Conservation (phyloP, 2,329 filamentous ascomycete genomes). For the Cercospora berteroae region DNA sequence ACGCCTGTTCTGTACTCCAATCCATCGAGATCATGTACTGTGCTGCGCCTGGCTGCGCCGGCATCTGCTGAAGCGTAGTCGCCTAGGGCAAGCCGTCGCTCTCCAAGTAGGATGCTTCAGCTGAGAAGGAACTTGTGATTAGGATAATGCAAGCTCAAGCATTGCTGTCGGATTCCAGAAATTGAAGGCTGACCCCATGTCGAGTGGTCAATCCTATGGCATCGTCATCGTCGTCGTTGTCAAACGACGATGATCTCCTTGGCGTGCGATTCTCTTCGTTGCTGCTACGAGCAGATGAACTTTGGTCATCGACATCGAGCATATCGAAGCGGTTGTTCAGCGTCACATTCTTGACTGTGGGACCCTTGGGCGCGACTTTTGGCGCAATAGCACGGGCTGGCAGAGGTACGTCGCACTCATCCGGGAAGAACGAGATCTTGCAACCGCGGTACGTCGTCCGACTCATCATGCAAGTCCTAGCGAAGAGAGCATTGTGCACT, state of each 20-base stretch:
- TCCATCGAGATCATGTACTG: background rate
- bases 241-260: constrained; percentile 11
- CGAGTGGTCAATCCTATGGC: constrained; percentile 18
- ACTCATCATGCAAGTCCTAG: constrained; percentile 73
- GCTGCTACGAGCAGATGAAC: constrained; percentile 9
- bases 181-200: constrained; percentile 29
- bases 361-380: constrained; percentile 31
- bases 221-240: constrained; percentile 23
- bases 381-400: constrained; percentile 33
- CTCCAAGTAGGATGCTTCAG: background rate
- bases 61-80: background rate
- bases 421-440: constrained; percentile 67
- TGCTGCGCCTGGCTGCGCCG: background rate
- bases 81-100: background rate
- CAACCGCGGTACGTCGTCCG: constrained; percentile 65
- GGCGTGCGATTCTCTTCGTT: constrained; percentile 27
- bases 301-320: constrained; percentile 52
- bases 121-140: background rate
- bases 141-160: constrained; percentile 2
- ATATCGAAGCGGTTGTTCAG: constrained; percentile 62
- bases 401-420: constrained; percentile 68
- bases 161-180: constrained; percentile 22
- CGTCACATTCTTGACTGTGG: constrained; percentile 41
- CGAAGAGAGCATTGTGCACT: constrained; percentile 71
- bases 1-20: constrained; percentile 8